phyloP scores from a whole-genome alignment of 176 grass and related monocot genomes.

The Carex pumila region DNA sequence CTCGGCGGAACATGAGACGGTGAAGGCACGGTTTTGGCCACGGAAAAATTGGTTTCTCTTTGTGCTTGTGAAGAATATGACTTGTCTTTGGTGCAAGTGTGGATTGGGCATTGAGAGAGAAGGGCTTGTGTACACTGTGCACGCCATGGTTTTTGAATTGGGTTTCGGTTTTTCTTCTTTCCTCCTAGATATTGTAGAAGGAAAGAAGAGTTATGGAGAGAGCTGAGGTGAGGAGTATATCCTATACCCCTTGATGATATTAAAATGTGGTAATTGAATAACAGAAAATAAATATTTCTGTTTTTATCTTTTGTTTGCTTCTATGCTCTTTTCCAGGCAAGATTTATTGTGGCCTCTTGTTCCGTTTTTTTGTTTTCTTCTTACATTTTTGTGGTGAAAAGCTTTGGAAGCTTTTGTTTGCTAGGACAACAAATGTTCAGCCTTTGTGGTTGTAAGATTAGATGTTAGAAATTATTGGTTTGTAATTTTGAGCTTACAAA shows the following conservation, averaged over 20 bases:
- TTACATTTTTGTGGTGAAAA: background rate
- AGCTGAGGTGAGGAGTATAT: slow-evolving; percentile 33
- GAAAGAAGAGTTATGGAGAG: slow-evolving; percentile 33
- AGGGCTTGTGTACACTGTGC: slow-evolving; percentile 49
- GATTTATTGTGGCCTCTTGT: slow-evolving; percentile 6
- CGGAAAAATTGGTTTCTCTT: slow-evolving; percentile 40
- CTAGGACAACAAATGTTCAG: background rate
- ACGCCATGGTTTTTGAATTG: slow-evolving; percentile 54
- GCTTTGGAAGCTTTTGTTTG: background rate
- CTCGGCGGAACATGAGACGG: slow-evolving; percentile 55
- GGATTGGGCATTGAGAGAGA: slow-evolving; percentile 36
- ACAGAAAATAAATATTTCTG: slow-evolving; percentile 38
- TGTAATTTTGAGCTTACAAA: background rate
- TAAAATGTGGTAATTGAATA: slow-evolving; percentile 29
- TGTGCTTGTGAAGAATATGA: slow-evolving; percentile 41
- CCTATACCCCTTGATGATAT: slow-evolving; percentile 43
- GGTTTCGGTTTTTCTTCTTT: slow-evolving; percentile 33
- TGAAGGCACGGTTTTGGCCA: slow-evolving; percentile 35
- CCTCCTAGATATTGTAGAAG: slow-evolving; percentile 35
- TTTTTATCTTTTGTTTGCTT: slow-evolving; percentile 19
- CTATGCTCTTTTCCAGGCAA: slow-evolving; percentile 3
- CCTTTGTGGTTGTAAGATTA: background rate
- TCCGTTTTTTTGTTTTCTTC: slow-evolving; percentile 14
- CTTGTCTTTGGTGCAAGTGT: slow-evolving; percentile 39
- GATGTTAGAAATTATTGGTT: background rate